Conservation (phyloP, 179 eudicot genomes). For the Actinidia arguta region DNA sequence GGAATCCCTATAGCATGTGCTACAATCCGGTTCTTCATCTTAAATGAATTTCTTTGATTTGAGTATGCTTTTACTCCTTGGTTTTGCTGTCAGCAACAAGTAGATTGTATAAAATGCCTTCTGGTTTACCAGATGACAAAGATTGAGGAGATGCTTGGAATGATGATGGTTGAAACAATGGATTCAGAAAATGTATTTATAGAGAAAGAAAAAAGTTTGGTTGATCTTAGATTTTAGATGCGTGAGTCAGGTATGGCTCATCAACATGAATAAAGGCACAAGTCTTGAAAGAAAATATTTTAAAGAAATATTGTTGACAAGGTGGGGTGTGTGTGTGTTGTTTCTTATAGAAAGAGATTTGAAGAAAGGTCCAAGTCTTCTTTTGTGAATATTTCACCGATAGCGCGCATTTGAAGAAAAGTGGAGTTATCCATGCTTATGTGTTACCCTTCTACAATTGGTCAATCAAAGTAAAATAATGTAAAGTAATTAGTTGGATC, state of each 20-base stretch:
- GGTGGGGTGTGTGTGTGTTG: too few species aligned
- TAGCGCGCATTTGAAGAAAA: neutral
- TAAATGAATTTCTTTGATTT: conserved; percentile 6
- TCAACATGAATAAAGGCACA: conserved; percentile 9
- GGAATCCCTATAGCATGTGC: conserved; percentile 24
- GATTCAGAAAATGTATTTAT: neutral
- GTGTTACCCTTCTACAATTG: neutral
- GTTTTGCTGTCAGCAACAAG: neutral
- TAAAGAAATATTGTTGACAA: neutral
- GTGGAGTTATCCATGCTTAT: neutral
- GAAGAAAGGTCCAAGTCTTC: neutral
- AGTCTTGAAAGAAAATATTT: neutral
- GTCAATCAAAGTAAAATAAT: neutral
- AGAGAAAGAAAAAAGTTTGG: neutral
- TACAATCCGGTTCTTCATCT: conserved; percentile 13
- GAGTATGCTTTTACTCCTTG: neutral
- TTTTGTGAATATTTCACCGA: neutral
- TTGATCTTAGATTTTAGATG: neutral
- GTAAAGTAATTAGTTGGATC: neutral
- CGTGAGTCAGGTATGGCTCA: neutral
- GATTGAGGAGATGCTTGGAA: neutral
- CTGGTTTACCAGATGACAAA: neutral
- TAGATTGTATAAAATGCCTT: neutral
- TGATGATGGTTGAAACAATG: neutral
- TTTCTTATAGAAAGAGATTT: neutral